phyloP scores from a whole-genome alignment of 164 flowering plant genomes.

The Warburgia ugandensis region DNA sequence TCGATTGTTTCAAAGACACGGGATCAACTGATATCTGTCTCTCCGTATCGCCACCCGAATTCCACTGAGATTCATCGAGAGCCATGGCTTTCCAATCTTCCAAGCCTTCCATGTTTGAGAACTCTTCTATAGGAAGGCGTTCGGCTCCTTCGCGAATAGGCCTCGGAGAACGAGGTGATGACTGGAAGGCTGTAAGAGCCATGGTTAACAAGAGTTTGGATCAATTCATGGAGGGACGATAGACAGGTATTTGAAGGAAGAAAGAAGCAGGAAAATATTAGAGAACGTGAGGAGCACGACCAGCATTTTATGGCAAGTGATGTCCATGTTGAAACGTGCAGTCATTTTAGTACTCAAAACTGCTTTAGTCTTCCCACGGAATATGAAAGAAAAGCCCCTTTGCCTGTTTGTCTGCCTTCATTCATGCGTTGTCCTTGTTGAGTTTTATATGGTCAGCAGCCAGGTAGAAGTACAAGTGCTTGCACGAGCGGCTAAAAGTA shows the following conservation, averaged over 20 bases:
- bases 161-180: too few species aligned
- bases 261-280: background rate
- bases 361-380: too few species aligned
- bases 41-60: too few species aligned
- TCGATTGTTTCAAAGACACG: slow-evolving; percentile 30
- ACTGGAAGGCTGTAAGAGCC: background rate
- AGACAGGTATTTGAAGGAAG: background rate
- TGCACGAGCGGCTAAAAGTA: too few species aligned
- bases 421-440: too few species aligned
- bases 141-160: background rate
- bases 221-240: background rate
- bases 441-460: too few species aligned
- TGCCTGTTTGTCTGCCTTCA: slow-evolving; percentile 1
- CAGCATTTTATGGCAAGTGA: slow-evolving; percentile 18
- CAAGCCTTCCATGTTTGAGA: background rate
- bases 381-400: too few species aligned
- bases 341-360: too few species aligned
- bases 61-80: background rate
- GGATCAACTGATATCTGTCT: slow-evolving; percentile 63
- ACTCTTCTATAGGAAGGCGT: background rate
- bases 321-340: slow-evolving; percentile 18
- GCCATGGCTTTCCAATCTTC: background rate
- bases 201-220: background rate
- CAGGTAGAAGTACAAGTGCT: too few species aligned
- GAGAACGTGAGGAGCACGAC: slow-evolving; percentile 9